A percentile compares a stretch with the other conserved stretches of the same genome.
Evolutionary conservation across 1,139 yeast species (phyloP).

Genomic region (Geotrichum cucujoidarum): DNA sequence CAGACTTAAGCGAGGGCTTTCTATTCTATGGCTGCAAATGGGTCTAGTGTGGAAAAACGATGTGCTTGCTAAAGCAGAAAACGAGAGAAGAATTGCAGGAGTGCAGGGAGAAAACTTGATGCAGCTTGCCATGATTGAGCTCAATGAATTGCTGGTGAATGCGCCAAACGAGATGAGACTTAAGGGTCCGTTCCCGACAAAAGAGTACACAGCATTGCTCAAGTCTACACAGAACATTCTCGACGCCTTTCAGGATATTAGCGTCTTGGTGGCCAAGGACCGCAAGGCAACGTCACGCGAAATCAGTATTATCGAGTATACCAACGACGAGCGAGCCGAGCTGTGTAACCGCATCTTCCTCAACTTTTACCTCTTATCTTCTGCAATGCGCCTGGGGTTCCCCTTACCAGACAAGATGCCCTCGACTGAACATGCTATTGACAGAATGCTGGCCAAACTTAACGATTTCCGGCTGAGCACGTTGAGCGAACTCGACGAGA

Average conservation of each 20-base stretch:
- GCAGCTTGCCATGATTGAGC: conserved; percentile 54
- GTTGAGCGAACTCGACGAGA: neutral
- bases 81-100: conserved; percentile 25
- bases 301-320: conserved; percentile 49
- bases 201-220: conserved; percentile 49
- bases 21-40: conserved; percentile 69
- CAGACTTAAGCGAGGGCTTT: conserved; percentile 58
- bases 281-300: conserved; percentile 51
- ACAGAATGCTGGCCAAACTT: conserved; percentile 59
- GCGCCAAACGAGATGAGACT: conserved; percentile 74
- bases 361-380: conserved; percentile 71
- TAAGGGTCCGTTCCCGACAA: conserved; percentile 65
- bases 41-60: conserved; percentile 80
- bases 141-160: conserved; percentile 57
- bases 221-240: conserved; percentile 58
- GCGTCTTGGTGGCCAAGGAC: conserved; percentile 61
- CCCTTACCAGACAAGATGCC: conserved; percentile 77
- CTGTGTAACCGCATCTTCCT: conserved; percentile 67
- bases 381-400: conserved; percentile 68
- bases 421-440: conserved; percentile 71
- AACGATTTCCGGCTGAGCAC: conserved; percentile 30
- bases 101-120: conserved; percentile 34
- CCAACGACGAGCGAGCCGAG: conserved; percentile 58
- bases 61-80: conserved; percentile 36
- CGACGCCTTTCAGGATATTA: conserved; percentile 71